Evolutionary conservation across 1,139 yeast species (phyloP), one percentile per base, ranked within the genome.

Genomic region (Ashbya aceris): DNA sequence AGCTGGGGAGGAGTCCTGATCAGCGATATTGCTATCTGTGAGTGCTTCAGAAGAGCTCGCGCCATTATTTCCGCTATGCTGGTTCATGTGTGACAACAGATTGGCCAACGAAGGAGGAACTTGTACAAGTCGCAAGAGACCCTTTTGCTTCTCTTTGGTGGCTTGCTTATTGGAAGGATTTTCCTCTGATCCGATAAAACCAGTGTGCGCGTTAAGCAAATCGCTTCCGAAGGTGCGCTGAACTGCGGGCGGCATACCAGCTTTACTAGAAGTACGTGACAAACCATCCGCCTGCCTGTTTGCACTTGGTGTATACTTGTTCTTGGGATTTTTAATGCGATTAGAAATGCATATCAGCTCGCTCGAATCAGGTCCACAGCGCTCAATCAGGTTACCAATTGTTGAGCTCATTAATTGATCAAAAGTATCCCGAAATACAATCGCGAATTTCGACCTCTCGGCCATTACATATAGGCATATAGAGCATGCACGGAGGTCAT

Each of bases 321-420:
- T 17, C 23, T 4, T 17, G 23, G 23, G 5, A 17, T 17, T 17
- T 6, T 32, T 60, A 61, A 35, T 52, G 50, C 35, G 58, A 23
- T 34, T 41, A 9, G 40, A 31, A 26, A 58, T 52, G 43, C 69
- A 68, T 8, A 73, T 62, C 26, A 73, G 57, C 47, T 73, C 77
- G 1, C 75, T 65, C 3, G 78, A 71, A 53, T 73, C 74, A 1
- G 77, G 76, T 0, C 78, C 77, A 61, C 78, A 73, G 50, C 78
- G 62, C 41, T 73, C 70, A 37, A 73, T 71, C 47, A 73, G 55
- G 46, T 73, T 73, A 27, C 74, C 77, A 29, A 73, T 68, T 0
- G 82, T 77, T 4, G 79, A 78, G 49, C 69, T 65, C 72, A 76
- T 72, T 46, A 77, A 60, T 50, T 74, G 77, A 52, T 77, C 83